Conservation (phyloP, 441 rosid species). For the Dalechampia spathulata region DNA sequence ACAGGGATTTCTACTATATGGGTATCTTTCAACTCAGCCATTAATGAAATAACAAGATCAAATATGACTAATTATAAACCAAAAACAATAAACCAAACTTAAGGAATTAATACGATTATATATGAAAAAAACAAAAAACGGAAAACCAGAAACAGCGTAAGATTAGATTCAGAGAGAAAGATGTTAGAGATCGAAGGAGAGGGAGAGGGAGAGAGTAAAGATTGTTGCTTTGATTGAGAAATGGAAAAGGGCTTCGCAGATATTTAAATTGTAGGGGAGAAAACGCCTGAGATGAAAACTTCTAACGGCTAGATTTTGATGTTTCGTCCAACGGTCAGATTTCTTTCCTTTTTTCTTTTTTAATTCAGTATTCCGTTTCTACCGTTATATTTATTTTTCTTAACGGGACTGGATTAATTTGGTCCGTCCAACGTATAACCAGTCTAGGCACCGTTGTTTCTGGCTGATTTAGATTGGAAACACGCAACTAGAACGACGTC, state of each 20-base stretch:
- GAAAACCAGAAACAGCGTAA: no score
- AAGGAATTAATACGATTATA: no score
- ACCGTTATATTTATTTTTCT: constrained; percentile 13
- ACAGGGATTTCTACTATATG: constrained; percentile 77
- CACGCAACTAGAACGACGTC: no score
- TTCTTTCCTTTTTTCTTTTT: constrained; percentile 17
- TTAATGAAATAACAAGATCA: neutral
- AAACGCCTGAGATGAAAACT: neutral
- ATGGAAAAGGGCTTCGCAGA: neutral
- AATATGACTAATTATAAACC: neutral
- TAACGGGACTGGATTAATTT: no score
- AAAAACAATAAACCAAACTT: constrained; percentile 2
- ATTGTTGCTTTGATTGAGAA: neutral
- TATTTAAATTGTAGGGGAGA: constrained; percentile 5
- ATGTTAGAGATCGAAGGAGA: neutral
- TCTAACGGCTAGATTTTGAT: constrained; percentile 23
- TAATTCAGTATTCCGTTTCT: constrained; percentile 1
- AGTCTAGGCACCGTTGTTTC: no score
- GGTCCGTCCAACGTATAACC: no score
- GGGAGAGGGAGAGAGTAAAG: neutral
- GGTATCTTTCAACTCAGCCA: constrained; percentile 52
- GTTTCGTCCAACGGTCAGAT: constrained; percentile 49
- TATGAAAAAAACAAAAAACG: neutral
- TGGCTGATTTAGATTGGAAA: no score
- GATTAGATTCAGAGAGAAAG: neutral